Base-by-base conservation (phyloP, 2,329 filamentous ascomycete genomes). In the Pezicula carpinea region DNA sequence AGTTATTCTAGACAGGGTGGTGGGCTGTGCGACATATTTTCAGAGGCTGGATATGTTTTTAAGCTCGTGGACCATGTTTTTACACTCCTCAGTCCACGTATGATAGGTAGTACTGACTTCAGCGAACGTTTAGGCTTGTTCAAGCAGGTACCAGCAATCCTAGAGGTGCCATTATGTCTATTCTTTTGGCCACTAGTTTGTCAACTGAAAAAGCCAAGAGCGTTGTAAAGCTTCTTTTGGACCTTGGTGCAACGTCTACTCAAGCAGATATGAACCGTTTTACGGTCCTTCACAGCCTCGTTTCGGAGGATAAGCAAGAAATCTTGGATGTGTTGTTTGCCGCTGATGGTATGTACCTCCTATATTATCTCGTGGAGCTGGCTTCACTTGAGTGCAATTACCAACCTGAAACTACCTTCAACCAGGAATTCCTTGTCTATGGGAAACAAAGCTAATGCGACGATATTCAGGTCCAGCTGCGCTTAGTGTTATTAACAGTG, bases 201-300 rank as follows among this genome's bases (percentile, higher is more conserved):
- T 79, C 85, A 0, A 55, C 73, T 0, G 76, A 83, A 2, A 76
- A 83, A 56, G 83, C 85, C 1, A 76, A 77, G 50, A 71, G 73
- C 13, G 91, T 91, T 77, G 73, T 77, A 0, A 69, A 74, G 39
- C 73, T 79, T 0, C 73, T 95, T 7, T 66, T 95, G 23, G 73
- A 77, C 39, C 74, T 90, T 2, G 88, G 88, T 1, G 87, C 87
- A 2, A 85, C 84, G 1, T 82, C 76, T 29, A 79, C 84, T 0
- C 88, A 93, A 63, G 87, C 83, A 1, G 87, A 92, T 54, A 61
- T 78, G 31, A 68, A 76, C 7, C 76, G 81, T 4, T 69, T 74
- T 23, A 90, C 87, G 2, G 80, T 78, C 0, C 73, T 95, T 50
- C 79, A 89, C 50, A 79, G 79, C 50, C 79, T 80, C 46, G 74